Evolutionary conservation across 345 rosid species (phyloP).

Genomic region (Raphanus sativus): DNA sequence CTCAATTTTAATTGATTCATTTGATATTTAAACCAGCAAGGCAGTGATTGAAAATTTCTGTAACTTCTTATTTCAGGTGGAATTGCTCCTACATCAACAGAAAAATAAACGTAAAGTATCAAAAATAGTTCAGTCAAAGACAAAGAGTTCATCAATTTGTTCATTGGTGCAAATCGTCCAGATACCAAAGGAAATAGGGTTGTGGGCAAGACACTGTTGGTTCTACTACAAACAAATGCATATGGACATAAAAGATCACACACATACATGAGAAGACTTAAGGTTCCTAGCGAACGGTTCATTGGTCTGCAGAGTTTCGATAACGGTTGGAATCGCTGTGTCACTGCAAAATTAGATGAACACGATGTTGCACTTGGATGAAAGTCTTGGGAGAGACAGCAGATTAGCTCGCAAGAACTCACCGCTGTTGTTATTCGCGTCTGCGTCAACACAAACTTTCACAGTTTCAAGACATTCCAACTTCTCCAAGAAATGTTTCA

Average conservation of each 20-base stretch:
- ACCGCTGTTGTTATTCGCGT: background rate
- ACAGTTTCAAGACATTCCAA: background rate
- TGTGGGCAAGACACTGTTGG: background rate
- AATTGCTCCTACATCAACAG: background rate
- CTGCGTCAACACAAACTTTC: background rate
- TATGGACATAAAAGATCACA: background rate
- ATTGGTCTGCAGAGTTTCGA: background rate
- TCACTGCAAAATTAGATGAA: background rate
- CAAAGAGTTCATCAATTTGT: background rate
- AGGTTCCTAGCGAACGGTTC: background rate
- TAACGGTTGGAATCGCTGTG: background rate
- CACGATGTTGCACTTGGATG: background rate
- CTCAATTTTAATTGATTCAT: no score
- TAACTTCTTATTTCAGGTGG: background rate
- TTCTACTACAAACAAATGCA: background rate
- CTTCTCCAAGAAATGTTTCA: background rate
- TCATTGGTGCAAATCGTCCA: background rate
- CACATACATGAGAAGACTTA: no score
- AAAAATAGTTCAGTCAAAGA: background rate
- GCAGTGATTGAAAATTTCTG: no score
- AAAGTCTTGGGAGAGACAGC: background rate
- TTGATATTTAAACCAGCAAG: no score
- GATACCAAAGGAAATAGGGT: background rate
- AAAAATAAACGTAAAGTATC: background rate
- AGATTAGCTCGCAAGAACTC: background rate